A percentile compares a stretch with the other conserved stretches of the same genome.
Conservation (phyloP, 1,139 yeast genomes). For the Groenewaldozyma auringiensis region DNA sequence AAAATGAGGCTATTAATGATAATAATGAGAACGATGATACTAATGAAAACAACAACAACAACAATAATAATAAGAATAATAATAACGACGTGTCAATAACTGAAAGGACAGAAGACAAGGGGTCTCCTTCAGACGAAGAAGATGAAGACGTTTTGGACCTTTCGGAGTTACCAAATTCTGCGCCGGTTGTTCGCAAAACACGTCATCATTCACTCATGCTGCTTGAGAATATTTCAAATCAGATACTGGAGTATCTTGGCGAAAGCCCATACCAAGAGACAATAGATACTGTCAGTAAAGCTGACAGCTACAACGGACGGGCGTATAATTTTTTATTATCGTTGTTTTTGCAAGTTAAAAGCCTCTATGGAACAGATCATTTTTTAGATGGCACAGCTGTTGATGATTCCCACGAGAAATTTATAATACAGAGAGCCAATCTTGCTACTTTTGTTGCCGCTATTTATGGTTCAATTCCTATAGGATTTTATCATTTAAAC, state of each 20-base stretch:
- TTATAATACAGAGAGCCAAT: constrained; percentile 74
- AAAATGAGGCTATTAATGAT: background rate
- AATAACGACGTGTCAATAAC: background rate
- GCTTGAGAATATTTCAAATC: constrained; percentile 67
- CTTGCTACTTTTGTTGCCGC: constrained; percentile 83
- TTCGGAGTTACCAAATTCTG: background rate
- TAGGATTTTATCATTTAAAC: constrained; percentile 80
- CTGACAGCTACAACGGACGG: constrained; percentile 65
- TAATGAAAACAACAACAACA: background rate
- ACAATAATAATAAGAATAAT: constrained; percentile 1
- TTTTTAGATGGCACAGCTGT: constrained; percentile 17
- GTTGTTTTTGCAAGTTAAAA: constrained; percentile 53
- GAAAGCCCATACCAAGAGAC: constrained; percentile 67
- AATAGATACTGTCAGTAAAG: constrained; percentile 61
- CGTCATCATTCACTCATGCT: constrained; percentile 49
- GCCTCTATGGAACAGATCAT: constrained; percentile 24
- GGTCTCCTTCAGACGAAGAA: background rate
- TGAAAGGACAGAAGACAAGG: background rate
- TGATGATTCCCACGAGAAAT: constrained; percentile 6
- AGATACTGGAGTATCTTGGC: constrained; percentile 60
- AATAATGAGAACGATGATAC: background rate
- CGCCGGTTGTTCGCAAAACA: background rate
- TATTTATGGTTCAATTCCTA: constrained; percentile 72
- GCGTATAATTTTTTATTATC: constrained; percentile 66
- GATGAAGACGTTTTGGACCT: background rate